A percentile compares a stretch with the other conserved stretches of the same genome.
phyloP scores from a whole-genome alignment of 371 early-diverging fungal genomes.

The Apophysomyces variabilis region DNA sequence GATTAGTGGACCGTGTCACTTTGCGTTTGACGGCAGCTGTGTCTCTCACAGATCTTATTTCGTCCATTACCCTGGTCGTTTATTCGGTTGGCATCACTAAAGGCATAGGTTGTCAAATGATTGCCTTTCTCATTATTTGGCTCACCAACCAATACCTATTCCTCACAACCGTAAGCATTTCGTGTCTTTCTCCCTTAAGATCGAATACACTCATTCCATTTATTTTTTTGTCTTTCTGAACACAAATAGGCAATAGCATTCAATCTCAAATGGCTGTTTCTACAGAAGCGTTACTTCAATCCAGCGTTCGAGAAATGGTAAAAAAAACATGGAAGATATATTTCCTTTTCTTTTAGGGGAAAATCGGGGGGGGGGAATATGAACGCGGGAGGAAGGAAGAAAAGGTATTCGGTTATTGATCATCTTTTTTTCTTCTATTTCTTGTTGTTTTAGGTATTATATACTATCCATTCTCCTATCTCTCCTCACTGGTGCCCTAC shows the following conservation, averaged over 20 bases:
- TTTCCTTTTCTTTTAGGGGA: background rate
- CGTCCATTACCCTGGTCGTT: constrained; percentile 15
- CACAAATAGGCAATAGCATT: constrained; percentile 27
- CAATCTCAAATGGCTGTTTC: constrained; percentile 31
- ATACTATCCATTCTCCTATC: constrained; percentile 21
- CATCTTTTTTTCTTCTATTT: background rate
- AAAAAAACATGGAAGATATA: background rate
- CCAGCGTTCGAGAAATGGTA: constrained; percentile 34
- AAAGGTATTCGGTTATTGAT: background rate
- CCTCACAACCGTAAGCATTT: constrained; percentile 19
- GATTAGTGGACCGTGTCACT: constrained; percentile 30
- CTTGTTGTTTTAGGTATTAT: constrained; percentile 21
- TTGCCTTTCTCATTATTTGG: constrained; percentile 28
- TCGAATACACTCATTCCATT: background rate
- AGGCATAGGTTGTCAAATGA: constrained; percentile 16
- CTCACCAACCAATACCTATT: constrained; percentile 29
- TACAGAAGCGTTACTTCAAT: constrained; percentile 26
- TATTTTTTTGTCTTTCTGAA: too few species aligned
- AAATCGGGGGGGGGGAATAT: too few species aligned
- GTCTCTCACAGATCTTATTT: constrained; percentile 26
- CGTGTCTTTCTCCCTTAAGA: background rate
- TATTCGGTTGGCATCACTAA: constrained; percentile 11
- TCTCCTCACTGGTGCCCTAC: constrained; percentile 18
- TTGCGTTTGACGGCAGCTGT: constrained; percentile 29
- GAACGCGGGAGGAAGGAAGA: too few species aligned